Evolutionary conservation across 1,284 basidiomycete species (phyloP), one percentile per base, ranked within the genome.

Genomic region (Trametes polyzona): DNA sequence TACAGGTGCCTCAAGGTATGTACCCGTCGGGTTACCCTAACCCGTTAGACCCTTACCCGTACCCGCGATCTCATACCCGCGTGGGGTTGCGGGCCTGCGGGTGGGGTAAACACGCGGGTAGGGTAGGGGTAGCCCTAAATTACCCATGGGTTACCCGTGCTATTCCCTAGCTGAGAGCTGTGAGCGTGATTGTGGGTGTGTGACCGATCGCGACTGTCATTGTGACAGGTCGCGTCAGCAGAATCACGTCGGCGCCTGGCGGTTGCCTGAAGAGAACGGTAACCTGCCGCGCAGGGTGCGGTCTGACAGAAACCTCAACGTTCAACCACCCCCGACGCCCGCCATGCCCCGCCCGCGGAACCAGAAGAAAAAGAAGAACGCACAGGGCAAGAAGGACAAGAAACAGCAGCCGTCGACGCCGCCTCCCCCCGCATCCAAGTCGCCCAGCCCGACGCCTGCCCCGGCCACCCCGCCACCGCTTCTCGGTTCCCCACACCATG

Each of bases 261-360:
- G 37, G 41, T 17, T 16, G 32, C 10, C 30, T 14, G n/a, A 39
- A 17, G n/a, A 12, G 29, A 24, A 6, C 33, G 51, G 32, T 19
- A 35, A 43, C 40, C 9, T n/a, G 12, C 32, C 23, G 35, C 47
- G 23, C 30, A 27, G n/a, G 65, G 14, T 8, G 17, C 51, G 24
- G 4, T 9, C 24, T 41, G 23, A 40, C 17, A 21, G 37, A n/a
- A 26, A 44, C 40, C 26, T 37, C 19, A 40, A 81, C 82, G 79
- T n/a, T n/a, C 79, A 47, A 49, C 40, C 44, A 26, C 27, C n/a
- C 21, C 26, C 16, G 9, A 46, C 41, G n/a, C 40, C 47, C 35
- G 26, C 41, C 43, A 81, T 81, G 79, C 79, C 79, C 16, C 80
- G 79, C 29, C 79, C 79, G 54, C 73, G 76, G 53, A 81, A 81